Evolutionary conservation across 2,329 filamentous ascomycete genomes (phyloP), one percentile per base, ranked within the genome.

Genomic region (Monosporascus sp.): DNA sequence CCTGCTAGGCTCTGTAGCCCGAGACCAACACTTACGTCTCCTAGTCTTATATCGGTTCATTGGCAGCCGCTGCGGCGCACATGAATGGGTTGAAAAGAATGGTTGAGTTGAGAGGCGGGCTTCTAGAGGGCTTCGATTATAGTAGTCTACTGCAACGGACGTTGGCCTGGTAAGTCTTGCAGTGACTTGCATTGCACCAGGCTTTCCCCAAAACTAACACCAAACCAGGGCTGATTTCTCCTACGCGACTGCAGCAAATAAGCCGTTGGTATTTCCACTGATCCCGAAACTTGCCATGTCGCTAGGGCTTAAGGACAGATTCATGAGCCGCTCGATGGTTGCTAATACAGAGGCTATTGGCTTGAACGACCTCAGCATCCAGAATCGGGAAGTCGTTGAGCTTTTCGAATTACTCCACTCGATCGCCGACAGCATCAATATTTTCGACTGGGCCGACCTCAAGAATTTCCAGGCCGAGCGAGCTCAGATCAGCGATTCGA

Each of bases 61-160:
- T 67, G 4, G 49, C 56, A 35, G 62, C 65, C 9, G 65, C 67
- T 5, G 65, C 58, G 14, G 65, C 67, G 35, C 67, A 69, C 51
- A 66, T 69, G 63, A 63, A 60, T 24, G 67, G 67, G 4, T 48
- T 69, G 20, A 64, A 64, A 48, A 65, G 61, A 45, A 69, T 69
- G 57, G 61, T 69, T 5, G 66, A 68, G 45, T 51, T 69, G 8
- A 57, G 66, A 52, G 67, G 67, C 1, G 67, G 67, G 1, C 60
- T 68, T 46, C 35, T 65, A 15, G 64, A 68, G 31, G 66, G 61
- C 0, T 66, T 69, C 37, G 62, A 63, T 24, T 61, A 68, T 48
- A 65, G 60, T 47, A 60, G 50, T n/a, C 55, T 69, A 9, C 62
- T 68, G 15, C 67, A 69, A 53, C 61, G 67, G 17, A 62, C 67